phyloP scores from a whole-genome alignment of 805 yeast genomes.

The Wickerhamiella sergipiensis region DNA sequence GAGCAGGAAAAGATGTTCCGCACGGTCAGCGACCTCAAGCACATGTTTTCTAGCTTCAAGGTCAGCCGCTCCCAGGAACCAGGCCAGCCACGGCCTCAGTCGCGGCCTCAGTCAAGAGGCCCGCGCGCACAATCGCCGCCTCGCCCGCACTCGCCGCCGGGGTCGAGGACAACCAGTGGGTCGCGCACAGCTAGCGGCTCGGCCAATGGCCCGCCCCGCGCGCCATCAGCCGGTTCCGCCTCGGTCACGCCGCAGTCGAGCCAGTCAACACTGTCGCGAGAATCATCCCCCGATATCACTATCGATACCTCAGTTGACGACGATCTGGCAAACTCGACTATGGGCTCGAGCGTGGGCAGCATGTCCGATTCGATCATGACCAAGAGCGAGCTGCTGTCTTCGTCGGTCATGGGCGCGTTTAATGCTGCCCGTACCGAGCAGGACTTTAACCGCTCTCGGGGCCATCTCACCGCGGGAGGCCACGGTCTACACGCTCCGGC shows the following conservation, averaged over 20 bases:
- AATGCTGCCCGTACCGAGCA: slow-evolving; percentile 6
- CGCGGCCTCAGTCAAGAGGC: not conserved
- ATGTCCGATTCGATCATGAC: not conserved
- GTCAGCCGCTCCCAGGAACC: slow-evolving; percentile 3
- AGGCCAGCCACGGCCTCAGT: not conserved
- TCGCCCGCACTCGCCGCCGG: not conserved
- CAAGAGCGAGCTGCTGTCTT: slow-evolving; percentile 1
- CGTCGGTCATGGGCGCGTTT: slow-evolving; percentile 5
- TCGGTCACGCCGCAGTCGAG: not conserved
- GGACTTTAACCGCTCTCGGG: not conserved
- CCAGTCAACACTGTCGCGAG: not conserved
- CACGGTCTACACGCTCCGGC: not conserved
- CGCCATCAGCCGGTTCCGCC: not conserved
- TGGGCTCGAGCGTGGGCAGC: not conserved
- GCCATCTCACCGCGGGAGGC: not conserved
- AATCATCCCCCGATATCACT: not conserved
- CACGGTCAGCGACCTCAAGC: slow-evolving; percentile 19
- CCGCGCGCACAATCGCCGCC: not conserved
- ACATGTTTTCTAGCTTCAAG: slow-evolving; percentile 20
- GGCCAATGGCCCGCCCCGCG: not conserved
- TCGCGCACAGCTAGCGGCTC: not conserved
- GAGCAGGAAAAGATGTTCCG: slow-evolving; percentile 22
- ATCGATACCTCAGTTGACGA: not conserved
- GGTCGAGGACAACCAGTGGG: not conserved
- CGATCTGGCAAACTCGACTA: not conserved